A percentile compares a stretch with the other conserved stretches of the same genome.
phyloP scores from a whole-genome alignment of 1,284 basidiomycete species.

The Coniferiporia weirii region DNA sequence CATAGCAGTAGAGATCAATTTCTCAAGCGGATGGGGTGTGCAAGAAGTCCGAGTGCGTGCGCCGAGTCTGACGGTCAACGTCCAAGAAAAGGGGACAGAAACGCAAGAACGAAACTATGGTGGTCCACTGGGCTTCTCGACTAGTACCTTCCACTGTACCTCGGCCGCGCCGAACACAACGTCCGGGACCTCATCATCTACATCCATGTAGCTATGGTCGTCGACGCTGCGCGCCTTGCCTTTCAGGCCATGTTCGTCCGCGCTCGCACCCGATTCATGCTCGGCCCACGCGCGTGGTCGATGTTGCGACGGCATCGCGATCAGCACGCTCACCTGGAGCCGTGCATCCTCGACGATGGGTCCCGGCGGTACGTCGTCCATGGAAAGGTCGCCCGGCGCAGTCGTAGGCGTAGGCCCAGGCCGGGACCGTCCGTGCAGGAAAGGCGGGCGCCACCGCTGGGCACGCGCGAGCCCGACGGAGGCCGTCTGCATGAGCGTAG shows the following conservation, averaged over 20 bases:
- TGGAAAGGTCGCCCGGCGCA: too few relatives aligned
- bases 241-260: constrained; percentile 20
- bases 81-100: too few relatives aligned
- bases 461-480: constrained; percentile 1
- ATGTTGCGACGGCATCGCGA: constrained; percentile 54
- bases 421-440: constrained; percentile 11
- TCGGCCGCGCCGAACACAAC: constrained; percentile 40
- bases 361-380: constrained; percentile 24
- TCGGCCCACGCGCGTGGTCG: constrained; percentile 21
- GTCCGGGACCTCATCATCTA: constrained; percentile 39
- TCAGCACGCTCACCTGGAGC: constrained; percentile 51
- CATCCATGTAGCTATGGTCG: constrained; percentile 23
- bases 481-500: neutral
- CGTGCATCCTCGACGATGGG: constrained; percentile 28
- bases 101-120: neutral
- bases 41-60: neutral
- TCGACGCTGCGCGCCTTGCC: constrained; percentile 26
- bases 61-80: too few relatives aligned
- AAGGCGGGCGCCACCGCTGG: neutral
- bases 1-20: too few relatives aligned
- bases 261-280: neutral
- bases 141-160: constrained; percentile 26
- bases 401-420: too few relatives aligned
- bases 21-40: too few relatives aligned
- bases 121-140: neutral